Base-by-base conservation (phyloP, 2,329 filamentous ascomycete species). In the Clathrospora elynae region DNA sequence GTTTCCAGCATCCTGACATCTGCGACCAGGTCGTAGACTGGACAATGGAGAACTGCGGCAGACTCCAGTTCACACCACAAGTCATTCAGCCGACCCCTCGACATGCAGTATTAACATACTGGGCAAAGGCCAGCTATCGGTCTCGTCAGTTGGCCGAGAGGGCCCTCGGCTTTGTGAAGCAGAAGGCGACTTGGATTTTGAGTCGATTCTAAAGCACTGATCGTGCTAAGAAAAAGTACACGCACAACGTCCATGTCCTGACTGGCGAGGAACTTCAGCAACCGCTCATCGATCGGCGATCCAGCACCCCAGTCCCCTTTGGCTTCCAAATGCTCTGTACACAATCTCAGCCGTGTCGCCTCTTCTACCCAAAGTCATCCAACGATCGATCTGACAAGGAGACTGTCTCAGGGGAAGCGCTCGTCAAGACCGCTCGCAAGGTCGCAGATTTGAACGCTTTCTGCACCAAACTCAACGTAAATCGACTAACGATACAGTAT, bases 41-140 rank as follows among this genome's bases (percentile, higher is more conserved):
- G 62, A 46, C 50, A 1, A 46, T 47, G 23, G 41, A 49, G 12
- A 57, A 53, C 14, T 67, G 64, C 35, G 39, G 30, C 16, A 53
- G 46, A 14, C 46, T 66, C 4, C 14, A 51, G 10, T 56, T 54
- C 22, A 46, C 51, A 6, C 61, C 60, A 6, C 51, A 50, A 16
- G 32, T 44, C 12, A 12, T 39, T 13, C 19, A 41, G 12, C 19
- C 35, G 16, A 39, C 32, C 13, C 19, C 37, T 11, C 33, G 50
- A 29, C 29, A 49, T 10, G 37, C 34, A 14, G 32, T 43, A 10
- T 9, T 43, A n/a, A 35, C 22, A n/a, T 38, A 42, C 10, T 46
- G 41, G 45, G 33, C 30, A 3, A 30, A 23, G 6, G 5, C 20
- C 1, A 17, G 13, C 6, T 41, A 54, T 12, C 36, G 29, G 6